Conservation (phyloP, 2,329 filamentous ascomycete genomes). For the Cercospora nicotianae region DNA sequence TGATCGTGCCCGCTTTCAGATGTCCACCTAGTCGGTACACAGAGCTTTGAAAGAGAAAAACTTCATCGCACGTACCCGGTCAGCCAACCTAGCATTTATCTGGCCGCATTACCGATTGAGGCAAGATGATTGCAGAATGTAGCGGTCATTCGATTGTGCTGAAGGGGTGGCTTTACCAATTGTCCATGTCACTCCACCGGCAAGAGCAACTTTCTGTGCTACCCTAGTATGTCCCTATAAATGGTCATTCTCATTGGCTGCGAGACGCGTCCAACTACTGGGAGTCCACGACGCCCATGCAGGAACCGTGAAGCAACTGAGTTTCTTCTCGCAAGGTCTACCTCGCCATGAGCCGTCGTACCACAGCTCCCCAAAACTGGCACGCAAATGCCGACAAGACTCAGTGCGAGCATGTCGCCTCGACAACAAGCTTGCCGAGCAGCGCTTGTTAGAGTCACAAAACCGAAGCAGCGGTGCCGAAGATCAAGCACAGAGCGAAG, state of each 20-base stretch:
- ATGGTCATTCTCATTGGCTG: neutral
- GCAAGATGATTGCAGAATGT: neutral
- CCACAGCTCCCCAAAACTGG: neutral
- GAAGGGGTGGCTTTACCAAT: neutral
- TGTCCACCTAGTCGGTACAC: neutral
- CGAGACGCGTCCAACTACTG: neutral
- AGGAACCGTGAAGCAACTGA: neutral
- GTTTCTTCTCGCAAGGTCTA: neutral
- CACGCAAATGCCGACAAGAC: neutral
- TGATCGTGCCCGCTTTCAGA: neutral
- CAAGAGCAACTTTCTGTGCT: neutral
- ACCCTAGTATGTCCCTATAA: neutral
- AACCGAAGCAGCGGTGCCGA: neutral
- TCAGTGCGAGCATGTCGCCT: neutral
- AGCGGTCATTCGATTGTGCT: neutral
- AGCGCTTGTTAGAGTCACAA: neutral
- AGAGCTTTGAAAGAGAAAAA: neutral
- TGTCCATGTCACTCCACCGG: neutral
- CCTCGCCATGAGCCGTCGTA: neutral
- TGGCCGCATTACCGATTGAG: neutral
- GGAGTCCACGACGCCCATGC: constrained; percentile 1
- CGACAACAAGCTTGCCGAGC: neutral
- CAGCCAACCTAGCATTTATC: neutral
- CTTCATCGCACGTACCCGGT: neutral
- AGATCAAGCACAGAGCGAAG: neutral